Conservation (phyloP, 192 early-diverging fungal species). For the Backusella psychrophila region DNA sequence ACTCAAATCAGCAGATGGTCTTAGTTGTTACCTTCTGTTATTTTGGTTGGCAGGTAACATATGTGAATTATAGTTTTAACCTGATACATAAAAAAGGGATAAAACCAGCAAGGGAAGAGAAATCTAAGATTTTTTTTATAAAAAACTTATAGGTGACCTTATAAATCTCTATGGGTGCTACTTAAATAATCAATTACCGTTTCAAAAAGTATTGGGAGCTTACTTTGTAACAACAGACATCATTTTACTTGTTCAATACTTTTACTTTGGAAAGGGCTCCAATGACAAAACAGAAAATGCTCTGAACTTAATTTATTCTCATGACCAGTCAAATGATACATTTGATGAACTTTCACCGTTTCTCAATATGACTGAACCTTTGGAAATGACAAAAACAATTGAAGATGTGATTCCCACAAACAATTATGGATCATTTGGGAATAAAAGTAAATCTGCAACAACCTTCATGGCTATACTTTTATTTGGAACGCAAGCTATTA, state of each 20-base stretch:
- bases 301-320: not conserved
- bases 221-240: slow-evolving; percentile 23
- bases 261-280: slow-evolving; percentile 4
- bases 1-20: slow-evolving; percentile 41
- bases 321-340: slow-evolving; percentile 14
- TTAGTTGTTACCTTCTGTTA: slow-evolving; percentile 51
- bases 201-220: slow-evolving; percentile 44
- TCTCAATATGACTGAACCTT: not conserved
- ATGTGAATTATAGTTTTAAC: not conserved
- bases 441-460: slow-evolving; percentile 8
- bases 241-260: slow-evolving; percentile 18
- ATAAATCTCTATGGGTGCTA: slow-evolving; percentile 67
- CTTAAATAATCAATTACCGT: slow-evolving; percentile 64
- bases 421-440: not conserved
- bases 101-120: not conserved
- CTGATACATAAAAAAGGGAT: not conserved
- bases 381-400: not conserved
- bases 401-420: not conserved
- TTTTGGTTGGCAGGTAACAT: slow-evolving; percentile 58
- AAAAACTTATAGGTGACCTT: slow-evolving; percentile 52
- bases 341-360: not conserved
- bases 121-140: not conserved
- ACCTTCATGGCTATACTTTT: slow-evolving; percentile 10
- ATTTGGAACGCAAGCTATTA: not conserved
- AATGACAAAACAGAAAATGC: not conserved